phyloP scores from a whole-genome alignment of 2,329 filamentous ascomycete species.

The Exophiala aquamarina region DNA sequence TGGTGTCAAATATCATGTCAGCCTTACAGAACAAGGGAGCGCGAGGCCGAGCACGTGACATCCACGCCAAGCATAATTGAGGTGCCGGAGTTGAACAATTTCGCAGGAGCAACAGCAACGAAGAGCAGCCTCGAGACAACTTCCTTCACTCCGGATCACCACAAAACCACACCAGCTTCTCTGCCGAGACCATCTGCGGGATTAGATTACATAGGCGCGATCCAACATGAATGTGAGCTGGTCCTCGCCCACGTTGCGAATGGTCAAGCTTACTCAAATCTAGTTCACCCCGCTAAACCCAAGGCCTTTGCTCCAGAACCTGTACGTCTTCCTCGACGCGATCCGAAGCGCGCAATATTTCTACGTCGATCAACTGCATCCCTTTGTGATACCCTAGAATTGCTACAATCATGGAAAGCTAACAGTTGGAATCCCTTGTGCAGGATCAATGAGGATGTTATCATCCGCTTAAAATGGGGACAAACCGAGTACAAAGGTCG shows the following conservation, averaged over 20 bases:
- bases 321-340: constrained; percentile 56
- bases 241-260: background rate
- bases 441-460: constrained; percentile 84
- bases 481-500: constrained; percentile 95
- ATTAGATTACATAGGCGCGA: background rate
- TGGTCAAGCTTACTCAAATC: constrained; percentile 1
- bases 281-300: constrained; percentile 94
- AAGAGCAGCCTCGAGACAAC: background rate
- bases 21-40: background rate
- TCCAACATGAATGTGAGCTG: background rate
- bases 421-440: constrained; percentile 8
- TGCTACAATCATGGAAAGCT: constrained; percentile 8
- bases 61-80: background rate
- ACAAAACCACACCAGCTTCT: background rate
- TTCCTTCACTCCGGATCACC: no score
- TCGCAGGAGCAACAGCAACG: background rate
- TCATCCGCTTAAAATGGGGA: constrained; percentile 95
- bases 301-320: constrained; percentile 89
- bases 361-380: constrained; percentile 17
- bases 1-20: no score
- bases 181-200: background rate
- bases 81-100: background rate
- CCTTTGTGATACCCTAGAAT: background rate
- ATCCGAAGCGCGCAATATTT: background rate
- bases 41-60: no score